Percentiles rank a stretch among this genome's conserved stretches.
These are phyloP conservation scores for Thozetella sp. DNA, from an alignment of 495 filamentous ascomycete genomes.

Conservation along the genomic window DNA sequence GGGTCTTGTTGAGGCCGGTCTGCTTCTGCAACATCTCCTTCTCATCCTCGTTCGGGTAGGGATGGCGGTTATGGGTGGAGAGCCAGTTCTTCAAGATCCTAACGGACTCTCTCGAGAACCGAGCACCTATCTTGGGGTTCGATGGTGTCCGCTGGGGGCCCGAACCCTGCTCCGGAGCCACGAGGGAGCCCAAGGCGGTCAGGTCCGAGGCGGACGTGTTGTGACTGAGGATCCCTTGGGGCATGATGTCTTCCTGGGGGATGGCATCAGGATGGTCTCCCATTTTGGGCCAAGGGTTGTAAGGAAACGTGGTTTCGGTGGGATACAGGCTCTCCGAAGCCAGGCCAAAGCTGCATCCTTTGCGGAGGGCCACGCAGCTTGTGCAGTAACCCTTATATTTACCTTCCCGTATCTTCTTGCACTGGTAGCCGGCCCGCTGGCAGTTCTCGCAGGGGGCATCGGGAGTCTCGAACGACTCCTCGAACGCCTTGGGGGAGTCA, in stretches of 20 bases:
- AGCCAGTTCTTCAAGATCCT: conserved; percentile 81
- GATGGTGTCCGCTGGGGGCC: conserved; percentile 31
- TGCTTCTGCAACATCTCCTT: conserved; percentile 71
- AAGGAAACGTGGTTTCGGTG: conserved; percentile 34
- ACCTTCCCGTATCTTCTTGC: conserved; percentile 73
- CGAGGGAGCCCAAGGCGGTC: conserved; percentile 2
- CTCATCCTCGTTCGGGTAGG: conserved; percentile 81
- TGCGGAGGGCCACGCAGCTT: conserved; percentile 74
- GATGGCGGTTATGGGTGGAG: conserved; percentile 70
- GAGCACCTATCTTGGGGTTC: conserved; percentile 51
- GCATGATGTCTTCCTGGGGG: conserved; percentile 44
- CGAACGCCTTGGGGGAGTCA: conserved; percentile 18
- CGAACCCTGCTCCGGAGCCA: conserved; percentile 29
- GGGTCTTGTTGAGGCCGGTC: conserved; percentile 74
- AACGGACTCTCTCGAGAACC: conserved; percentile 73
- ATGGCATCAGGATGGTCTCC: conserved; percentile 43
- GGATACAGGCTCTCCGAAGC: conserved; percentile 17
- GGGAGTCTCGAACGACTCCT: conserved; percentile 37
- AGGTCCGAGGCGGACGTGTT: conserved; percentile 44
- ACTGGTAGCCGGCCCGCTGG: conserved; percentile 66
- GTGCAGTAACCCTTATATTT: conserved; percentile 71
- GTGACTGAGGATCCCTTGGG: conserved; percentile 33
- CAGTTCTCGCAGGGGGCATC: conserved; percentile 71
- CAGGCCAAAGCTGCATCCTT: conserved; percentile 68
- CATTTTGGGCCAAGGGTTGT: conserved; percentile 46